Base-by-base conservation (phyloP, 2,329 filamentous ascomycete genomes). In the Pestalotiopsis sp. region DNA sequence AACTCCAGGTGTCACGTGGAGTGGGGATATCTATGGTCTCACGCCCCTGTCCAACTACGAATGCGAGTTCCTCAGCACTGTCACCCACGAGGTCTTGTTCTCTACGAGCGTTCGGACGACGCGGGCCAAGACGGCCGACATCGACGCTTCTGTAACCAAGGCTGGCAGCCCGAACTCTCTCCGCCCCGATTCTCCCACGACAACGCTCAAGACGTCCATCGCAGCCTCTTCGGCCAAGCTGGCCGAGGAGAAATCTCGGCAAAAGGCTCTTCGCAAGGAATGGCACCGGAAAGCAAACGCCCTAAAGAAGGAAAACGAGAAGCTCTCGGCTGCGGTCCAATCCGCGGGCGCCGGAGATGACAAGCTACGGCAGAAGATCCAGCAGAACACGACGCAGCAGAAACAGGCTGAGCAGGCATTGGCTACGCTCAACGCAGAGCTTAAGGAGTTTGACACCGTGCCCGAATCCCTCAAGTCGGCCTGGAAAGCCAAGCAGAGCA, bases 131-230 rank as follows among this genome's bases (percentile, higher is more conserved):
- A 82, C 79, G 57, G 76, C 80, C 31, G 82, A 84, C 69, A 76
- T 79, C 25, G 73, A 80, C 23, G 70, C 77, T 36, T 77, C 78
- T 69, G 76, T 72, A 68, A 74, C 73, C 27, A 76, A 77, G 63
- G 76, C 85, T 17, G 81, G 81, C 66, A 81, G 80, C 31, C 89
- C 90, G 75, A 87, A 89, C 68, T 87, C 88, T 20, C 86, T 92
- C 41, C 89, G 91, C 63, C 92, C 92, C 31, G 91, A 93, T 71
- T 95, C 92, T 13, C 93, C 93, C 2, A 90, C 89, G 11, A 93
- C 92, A 11, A 95, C 92, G 1, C 85, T 95, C 52, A 91, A 89
- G 77, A 92, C 92, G 38, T 94, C 92, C 1, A 93, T 95, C 73
- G 88, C 88, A 61, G 88, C 91, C 12, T 89, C 91, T 63, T 91